Evolutionary conservation across 225 moss, liverwort and hornwort species (phyloP).

Genomic region (Straminergon stramineum): DNA sequence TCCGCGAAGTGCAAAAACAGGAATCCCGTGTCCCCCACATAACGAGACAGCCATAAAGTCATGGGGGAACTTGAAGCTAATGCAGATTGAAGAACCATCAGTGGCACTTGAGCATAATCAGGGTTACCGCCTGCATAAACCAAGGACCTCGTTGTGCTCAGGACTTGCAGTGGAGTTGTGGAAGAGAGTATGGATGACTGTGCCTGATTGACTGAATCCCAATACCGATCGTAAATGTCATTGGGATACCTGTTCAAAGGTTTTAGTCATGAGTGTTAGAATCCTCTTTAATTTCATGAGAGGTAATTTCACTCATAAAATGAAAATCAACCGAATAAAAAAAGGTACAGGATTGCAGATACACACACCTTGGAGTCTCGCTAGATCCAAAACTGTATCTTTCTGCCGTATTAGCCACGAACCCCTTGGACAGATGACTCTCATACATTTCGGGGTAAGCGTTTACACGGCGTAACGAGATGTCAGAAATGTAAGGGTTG

Average conservation of each 20-base stretch:
- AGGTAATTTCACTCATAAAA: background rate
- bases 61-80: background rate
- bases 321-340: background rate
- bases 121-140: background rate
- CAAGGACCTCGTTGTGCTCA: background rate
- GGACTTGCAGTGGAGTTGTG: background rate
- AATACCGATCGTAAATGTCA: background rate
- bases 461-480: background rate
- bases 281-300: background rate
- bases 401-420: fast-evolving
- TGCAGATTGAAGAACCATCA: background rate
- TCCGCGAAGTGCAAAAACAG: constrained; percentile 2
- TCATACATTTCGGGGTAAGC: background rate
- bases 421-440: background rate
- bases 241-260: background rate
- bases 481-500: background rate
- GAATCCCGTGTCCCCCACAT: background rate
- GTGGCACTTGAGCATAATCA: background rate
- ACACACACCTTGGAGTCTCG: background rate
- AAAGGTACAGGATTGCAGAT: background rate
- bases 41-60: background rate
- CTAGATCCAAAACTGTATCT: background rate
- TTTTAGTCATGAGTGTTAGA: background rate
- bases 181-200: background rate
- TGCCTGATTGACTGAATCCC: fast-evolving